Evolutionary conservation across 768 basidiomycete species (phyloP).

Genomic region (Tulasnella sp.): DNA sequence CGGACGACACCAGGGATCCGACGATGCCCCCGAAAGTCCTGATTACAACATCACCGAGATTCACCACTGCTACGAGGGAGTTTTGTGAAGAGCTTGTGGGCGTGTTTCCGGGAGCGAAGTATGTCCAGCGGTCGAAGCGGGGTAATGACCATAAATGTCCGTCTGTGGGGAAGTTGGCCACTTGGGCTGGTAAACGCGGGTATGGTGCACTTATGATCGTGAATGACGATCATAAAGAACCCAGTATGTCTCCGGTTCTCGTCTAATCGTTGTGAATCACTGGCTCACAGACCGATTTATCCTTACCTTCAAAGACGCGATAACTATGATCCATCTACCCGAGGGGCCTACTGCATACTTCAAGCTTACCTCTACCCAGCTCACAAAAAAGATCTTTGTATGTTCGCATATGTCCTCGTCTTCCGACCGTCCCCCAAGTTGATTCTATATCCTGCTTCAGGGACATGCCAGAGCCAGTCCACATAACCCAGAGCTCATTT

Average conservation of each 20-base stretch:
- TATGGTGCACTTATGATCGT: constrained; percentile 87
- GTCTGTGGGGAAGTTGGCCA: constrained; percentile 81
- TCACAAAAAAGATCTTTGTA: constrained; percentile 80
- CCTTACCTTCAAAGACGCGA: constrained; percentile 56
- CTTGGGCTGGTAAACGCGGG: constrained; percentile 83
- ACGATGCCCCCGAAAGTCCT: constrained; percentile 74
- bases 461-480: constrained; percentile 88
- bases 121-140: constrained; percentile 64
- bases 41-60: constrained; percentile 81
- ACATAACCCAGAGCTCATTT: constrained; percentile 88
- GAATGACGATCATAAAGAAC: constrained; percentile 90
- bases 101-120: constrained; percentile 86
- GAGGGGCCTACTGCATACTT: constrained; percentile 92
- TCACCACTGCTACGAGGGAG: constrained; percentile 79
- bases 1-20: constrained; percentile 12
- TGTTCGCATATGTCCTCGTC: constrained; percentile 24
- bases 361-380: constrained; percentile 79
- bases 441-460: constrained; percentile 31
- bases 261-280: background rate
- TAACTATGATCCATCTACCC: constrained; percentile 85
- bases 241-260: constrained; percentile 77
- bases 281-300: background rate
- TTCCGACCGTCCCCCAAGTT: background rate
- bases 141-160: constrained; percentile 56
- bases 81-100: constrained; percentile 88